Evolutionary conservation across 2,329 filamentous ascomycete species (phyloP), one percentile per base, ranked within the genome.

Genomic region (Colletotrichum echinochloae): DNA sequence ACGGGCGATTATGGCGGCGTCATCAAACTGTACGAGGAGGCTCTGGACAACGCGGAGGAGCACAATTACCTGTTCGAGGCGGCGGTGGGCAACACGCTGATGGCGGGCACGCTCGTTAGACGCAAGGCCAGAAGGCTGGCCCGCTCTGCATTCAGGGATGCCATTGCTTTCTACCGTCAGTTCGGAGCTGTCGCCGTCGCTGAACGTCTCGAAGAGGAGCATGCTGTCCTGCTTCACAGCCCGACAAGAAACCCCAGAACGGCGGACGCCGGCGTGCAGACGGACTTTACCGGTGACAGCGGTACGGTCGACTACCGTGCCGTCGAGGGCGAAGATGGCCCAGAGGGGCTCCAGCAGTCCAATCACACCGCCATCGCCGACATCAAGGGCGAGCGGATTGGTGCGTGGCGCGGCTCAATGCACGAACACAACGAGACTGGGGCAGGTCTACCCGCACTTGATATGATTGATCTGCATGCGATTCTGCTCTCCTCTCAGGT

Each of bases 381-480:
- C 61, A 81, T 84, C 8, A 87, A 85, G 74, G 88, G 87, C 55
- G 88, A 89, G 62, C 84, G 87, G 46, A 88, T 90, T 77, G 87
- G 87, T 51, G 87, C 86, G n/a, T 91, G 89, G 89, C 84, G 88
- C 74, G 88, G 88, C 20, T 86, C 87, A 14, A 89, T 89, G 81
- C 82, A 86, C 60, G 77, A 82, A 56, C 85, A 87, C 68, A 80
- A 86, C 7, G 88, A 89, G 73, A 83, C 87, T 26, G 88, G 87
- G 3, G 88, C 84, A 44, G 90, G 91, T 14, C 84, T 94, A 70
- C 91, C 92, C 49, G 90, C 92, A 35, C 86, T 95, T 63, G 93
- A 95, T 81, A 94, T 95, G 90, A 90, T 95, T 76, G 93, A 95
- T 78, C 80, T 95, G 72, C 91, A 93, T 51, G 91, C 91, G 30